phyloP scores from a whole-genome alignment of 208 protist genomes.

The Leishmania amazonensis region DNA sequence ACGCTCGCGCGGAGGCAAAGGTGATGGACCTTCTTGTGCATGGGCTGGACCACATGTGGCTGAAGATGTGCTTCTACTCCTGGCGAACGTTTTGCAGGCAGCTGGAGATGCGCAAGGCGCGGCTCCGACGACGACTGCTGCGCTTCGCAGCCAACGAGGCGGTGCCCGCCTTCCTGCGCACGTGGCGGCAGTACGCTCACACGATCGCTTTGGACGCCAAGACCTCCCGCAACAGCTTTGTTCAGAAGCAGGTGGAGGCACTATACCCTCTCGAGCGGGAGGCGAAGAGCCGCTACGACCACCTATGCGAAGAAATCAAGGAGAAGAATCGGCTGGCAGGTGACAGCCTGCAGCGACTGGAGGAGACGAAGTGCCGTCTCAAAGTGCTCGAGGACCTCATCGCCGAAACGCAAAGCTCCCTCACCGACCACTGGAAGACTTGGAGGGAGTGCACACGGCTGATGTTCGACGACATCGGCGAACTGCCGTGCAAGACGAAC shows the following conservation, averaged over 20 bases:
- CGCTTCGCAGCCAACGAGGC: slow-evolving; percentile 48
- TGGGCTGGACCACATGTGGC: slow-evolving; percentile 71
- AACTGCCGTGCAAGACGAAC: slow-evolving; percentile 33
- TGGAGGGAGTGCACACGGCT: slow-evolving; percentile 59
- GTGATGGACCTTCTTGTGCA: slow-evolving; percentile 81
- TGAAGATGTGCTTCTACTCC: slow-evolving; percentile 85
- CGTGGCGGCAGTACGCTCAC: slow-evolving; percentile 83
- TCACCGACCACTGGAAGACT: slow-evolving; percentile 66
- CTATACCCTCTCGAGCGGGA: slow-evolving; percentile 67
- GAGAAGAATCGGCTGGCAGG: slow-evolving; percentile 72
- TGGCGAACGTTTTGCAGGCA: slow-evolving; percentile 72
- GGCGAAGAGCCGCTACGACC: slow-evolving; percentile 66
- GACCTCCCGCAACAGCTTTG: slow-evolving; percentile 38
- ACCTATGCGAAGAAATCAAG: slow-evolving; percentile 63
- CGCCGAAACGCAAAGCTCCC: slow-evolving; percentile 53
- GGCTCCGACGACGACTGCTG: slow-evolving; percentile 57
- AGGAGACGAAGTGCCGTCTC: slow-evolving; percentile 49
- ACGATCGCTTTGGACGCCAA: slow-evolving; percentile 65
- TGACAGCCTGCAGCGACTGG: slow-evolving; percentile 38
- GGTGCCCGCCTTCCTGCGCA: slow-evolving; percentile 53
- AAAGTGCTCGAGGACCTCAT: slow-evolving; percentile 57
- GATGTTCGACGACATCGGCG: slow-evolving; percentile 70
- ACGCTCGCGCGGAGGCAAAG: slow-evolving; percentile 45
- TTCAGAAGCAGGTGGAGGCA: slow-evolving; percentile 70
- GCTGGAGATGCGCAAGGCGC: slow-evolving; percentile 55